phyloP scores from a whole-genome alignment of 2,329 filamentous ascomycete species.

The Phaeosphaeria sp. region DNA sequence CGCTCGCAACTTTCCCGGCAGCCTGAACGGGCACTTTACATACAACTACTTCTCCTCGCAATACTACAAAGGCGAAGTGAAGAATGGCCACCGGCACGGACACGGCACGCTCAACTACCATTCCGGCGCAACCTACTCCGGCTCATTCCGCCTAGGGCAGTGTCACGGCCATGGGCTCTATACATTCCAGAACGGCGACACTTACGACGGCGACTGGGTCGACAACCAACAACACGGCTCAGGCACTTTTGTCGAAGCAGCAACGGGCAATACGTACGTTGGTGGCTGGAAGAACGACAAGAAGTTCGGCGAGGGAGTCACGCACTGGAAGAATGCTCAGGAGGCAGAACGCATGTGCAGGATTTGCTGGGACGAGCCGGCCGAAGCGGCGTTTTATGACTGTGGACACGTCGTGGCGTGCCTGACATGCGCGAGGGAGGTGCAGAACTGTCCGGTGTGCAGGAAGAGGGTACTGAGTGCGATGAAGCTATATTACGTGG shows the following conservation, averaged over 20 bases:
- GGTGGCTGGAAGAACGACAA: conserved; percentile 68
- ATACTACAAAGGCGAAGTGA: conserved; percentile 61
- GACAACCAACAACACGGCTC: conserved; percentile 70
- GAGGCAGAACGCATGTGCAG: conserved; percentile 66
- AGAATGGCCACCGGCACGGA: conserved; percentile 60
- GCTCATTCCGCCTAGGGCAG: conserved; percentile 60
- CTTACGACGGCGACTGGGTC: conserved; percentile 63
- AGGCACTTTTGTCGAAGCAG: conserved; percentile 62
- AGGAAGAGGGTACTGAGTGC: conserved; percentile 63
- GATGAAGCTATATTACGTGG: conserved; percentile 62
- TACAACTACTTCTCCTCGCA: conserved; percentile 63
- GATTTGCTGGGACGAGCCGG: conserved; percentile 68
- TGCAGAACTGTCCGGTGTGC: conserved; percentile 68
- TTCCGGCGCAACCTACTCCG: conserved; percentile 63
- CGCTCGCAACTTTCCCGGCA: conserved; percentile 53
- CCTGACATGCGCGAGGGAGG: conserved; percentile 63
- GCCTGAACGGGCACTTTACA: conserved; percentile 54
- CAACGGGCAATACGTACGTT: conserved; percentile 66
- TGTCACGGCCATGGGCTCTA: conserved; percentile 65
- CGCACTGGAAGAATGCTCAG: conserved; percentile 67
- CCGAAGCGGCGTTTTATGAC: conserved; percentile 67
- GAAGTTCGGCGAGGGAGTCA: conserved; percentile 67
- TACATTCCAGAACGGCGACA: conserved; percentile 69
- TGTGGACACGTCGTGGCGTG: conserved; percentile 70
- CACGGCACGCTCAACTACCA: conserved; percentile 61